Evolutionary conservation across 306 rosid genomes (phyloP), one percentile per base, ranked within the genome.

Genomic region (Glycyrrhiza uralensis): DNA sequence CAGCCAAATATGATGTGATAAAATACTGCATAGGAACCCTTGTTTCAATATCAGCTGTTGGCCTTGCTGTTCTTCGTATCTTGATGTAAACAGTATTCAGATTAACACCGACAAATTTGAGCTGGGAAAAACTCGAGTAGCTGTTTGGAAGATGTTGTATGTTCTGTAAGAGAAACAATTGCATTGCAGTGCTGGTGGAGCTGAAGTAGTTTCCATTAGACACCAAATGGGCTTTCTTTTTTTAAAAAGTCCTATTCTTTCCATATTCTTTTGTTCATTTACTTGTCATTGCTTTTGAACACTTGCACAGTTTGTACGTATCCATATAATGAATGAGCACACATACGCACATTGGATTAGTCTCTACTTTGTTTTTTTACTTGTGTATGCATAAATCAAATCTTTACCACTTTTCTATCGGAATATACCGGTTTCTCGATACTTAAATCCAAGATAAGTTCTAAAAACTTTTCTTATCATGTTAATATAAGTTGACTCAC

Each of bases 1-100:
- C 99, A 2, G 97, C 96, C 4, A 94, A 94, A 81, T 94, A 91
- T 59, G 99, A 91, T 15, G 99, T 94, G 35, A 94, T 94, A 72
- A 94, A 91, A 81, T 94, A 91, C 80, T 94, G 96, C 91, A 88
- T 94, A 56, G 99, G 99, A 82, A 89, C 97, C 30, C 96, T 94
- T 64, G 97, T 89, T 30, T 94, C 99, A 45, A 86, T 94, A 6
- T 94, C 99, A 76, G 96, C 97, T 0, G 97, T 94, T 58, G 99
- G 99, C 47, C 96, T 94, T 8, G 97, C 99, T 33, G 87, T 91
- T 45, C 69, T 94, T 63, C 96, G 99, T 29, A 85, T 90, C 72
- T 78, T 90, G 72, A 87, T 87, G 97, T 90, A 75, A 82, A 70
- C 38, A 29, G 30, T 55, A 56, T 46, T 75, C 50, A 41, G 71